A percentile compares a stretch with the other conserved stretches of the same genome.
Evolutionary conservation across 2,329 filamentous ascomycete species (phyloP).

Genomic region (Pseudocercospora musae): DNA sequence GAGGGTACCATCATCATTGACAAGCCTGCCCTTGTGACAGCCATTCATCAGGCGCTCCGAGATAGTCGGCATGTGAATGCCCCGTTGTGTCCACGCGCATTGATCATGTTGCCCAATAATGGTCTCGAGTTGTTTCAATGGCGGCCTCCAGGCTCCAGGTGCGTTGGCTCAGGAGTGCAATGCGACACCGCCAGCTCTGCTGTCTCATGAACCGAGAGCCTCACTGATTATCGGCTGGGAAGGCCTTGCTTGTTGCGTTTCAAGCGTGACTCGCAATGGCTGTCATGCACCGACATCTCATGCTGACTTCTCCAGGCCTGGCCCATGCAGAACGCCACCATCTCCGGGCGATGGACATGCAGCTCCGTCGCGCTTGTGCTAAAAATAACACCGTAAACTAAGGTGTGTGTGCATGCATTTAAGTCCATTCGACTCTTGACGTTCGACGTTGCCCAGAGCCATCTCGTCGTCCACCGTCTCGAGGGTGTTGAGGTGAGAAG

Average conservation of each 20-base stretch:
- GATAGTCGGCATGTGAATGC: neutral
- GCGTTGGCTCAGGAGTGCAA: slow-evolving; percentile 2
- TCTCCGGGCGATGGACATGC: neutral
- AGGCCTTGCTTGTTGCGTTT: slow-evolving; percentile 1
- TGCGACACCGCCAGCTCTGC: slow-evolving; percentile 1
- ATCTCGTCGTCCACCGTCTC: neutral
- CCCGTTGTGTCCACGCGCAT: neutral
- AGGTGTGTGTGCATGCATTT: too few relatives aligned
- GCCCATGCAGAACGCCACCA: neutral
- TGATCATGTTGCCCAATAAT: neutral
- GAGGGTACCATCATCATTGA: slow-evolving; percentile 9
- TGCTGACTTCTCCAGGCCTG: neutral
- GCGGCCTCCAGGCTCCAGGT: slow-evolving; percentile 3
- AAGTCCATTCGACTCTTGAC: too few relatives aligned
- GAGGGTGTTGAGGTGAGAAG: neutral
- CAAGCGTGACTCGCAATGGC: neutral
- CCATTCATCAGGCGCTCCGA: slow-evolving; percentile 10
- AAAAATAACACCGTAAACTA: neutral
- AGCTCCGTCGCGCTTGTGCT: neutral
- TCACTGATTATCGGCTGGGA: neutral
- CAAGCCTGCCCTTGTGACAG: slow-evolving; percentile 7
- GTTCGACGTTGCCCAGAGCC: neutral
- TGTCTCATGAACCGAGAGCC: neutral
- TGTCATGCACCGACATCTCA: neutral
- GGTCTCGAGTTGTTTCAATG: slow-evolving; percentile 9